Evolutionary conservation across 75 land plant species (phyloP), one percentile per base, ranked within the genome.

Genomic region (Selaginella moellendorffii): DNA sequence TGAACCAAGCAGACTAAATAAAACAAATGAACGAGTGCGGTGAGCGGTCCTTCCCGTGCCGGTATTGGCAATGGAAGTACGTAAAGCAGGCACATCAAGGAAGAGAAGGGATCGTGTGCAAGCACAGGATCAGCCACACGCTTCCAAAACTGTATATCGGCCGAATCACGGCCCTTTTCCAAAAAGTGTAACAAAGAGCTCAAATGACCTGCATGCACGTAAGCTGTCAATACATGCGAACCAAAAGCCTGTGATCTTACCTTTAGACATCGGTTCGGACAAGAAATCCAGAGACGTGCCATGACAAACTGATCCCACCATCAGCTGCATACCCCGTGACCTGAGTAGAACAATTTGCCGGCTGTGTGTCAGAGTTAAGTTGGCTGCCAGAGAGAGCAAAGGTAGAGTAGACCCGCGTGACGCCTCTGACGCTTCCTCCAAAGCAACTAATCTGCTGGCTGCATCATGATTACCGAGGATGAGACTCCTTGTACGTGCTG

Each of bases 11-110:
- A 78, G 21, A 93, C 97, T 68, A 73, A 67, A 71, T 93, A 93
- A 66, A 85, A 85, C 1, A 93, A 42, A 68, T 93, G 96, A 28
- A 89, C 87, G 54, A 93, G 77, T 52, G 87, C 69, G 17, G 80
- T 72, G 20, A 85, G 80, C 5, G 79, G 73, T 18, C 77, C 85
- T 26, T 42, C 60, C 27, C 72, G 77, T 5, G 66, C 65, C 14
- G 85, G 61, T 61, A 93, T 75, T 60, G 87, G 79, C 25, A 54
- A 30, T 17, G 98, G 98, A 24, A 93, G 90, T 28, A 83, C 88
- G 67, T 81, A 93, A n/a, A 93, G 77, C 52, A 79, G 62, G 96
- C 96, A 93, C 68, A 86, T 72, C 58, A 93, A 71, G 0, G 98
- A 81, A 63, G 90, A 85, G 54, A 93, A 93, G 2, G 96, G 83